Conservation (phyloP, 2,329 filamentous ascomycete genomes). For the Colletotrichum sp. region DNA sequence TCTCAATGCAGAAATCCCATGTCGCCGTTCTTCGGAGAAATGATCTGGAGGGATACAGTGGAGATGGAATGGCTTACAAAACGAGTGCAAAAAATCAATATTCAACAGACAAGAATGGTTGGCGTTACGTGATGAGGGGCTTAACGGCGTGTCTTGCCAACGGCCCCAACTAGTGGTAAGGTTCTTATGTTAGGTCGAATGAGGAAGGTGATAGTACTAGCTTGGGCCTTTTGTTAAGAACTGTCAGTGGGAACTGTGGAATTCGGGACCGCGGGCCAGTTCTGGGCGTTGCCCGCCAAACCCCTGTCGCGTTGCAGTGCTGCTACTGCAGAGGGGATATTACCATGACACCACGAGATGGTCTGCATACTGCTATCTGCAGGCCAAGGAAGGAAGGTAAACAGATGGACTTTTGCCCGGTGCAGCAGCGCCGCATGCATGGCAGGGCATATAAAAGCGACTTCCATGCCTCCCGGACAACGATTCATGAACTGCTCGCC, state of each 20-base stretch:
- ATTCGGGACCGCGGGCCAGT: not conserved
- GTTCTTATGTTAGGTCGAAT: not conserved
- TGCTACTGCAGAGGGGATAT: not conserved
- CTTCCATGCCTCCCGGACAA: not conserved
- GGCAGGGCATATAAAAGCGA: not conserved
- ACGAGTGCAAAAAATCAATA: not conserved
- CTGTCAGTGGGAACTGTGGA: not conserved
- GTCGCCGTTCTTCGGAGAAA: not conserved
- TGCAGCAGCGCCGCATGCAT: not conserved
- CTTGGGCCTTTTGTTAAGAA: not conserved
- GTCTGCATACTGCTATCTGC: not conserved
- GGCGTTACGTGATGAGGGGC: not conserved
- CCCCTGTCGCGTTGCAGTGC: not conserved
- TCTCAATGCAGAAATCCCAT: not conserved
- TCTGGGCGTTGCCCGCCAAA: not conserved
- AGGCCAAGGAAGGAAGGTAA: constrained; percentile 1
- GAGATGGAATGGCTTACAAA: not conserved
- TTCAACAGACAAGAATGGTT: not conserved
- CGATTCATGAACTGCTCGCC: not conserved
- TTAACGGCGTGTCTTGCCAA: not conserved
- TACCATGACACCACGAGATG: not conserved
- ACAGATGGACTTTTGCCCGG: not conserved
- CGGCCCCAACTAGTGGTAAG: not conserved
- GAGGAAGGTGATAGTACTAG: not conserved
- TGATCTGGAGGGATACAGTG: not conserved